Base-by-base conservation (phyloP, 2,329 filamentous ascomycete genomes). In the Diaporthe australafricana region DNA sequence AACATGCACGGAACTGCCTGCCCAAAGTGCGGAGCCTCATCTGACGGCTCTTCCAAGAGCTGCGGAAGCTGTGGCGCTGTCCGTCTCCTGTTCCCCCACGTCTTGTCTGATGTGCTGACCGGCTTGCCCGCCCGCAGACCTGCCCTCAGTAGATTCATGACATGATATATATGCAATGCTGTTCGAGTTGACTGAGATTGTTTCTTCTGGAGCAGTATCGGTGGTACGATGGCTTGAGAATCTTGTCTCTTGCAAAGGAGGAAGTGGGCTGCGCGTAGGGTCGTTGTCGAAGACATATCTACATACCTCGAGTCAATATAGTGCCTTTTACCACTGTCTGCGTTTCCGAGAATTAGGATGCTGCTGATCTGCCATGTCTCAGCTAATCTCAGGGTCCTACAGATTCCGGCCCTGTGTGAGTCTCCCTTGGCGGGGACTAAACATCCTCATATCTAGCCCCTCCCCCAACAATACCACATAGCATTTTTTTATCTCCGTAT, bases 21-120 rank as follows among this genome's bases (percentile, higher is more conserved):
- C 85, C 88, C 88, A 83, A 89, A 87, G 83, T 90, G 88, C 84
- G 85, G 84, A 77, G 81, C 83, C 76, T 73, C 82, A 78, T 84
- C 85, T 76, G 77, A 80, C 57, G 83, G 83, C 76, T 76, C 77
- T 52, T 76, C 77, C 82, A 90, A 90, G 87, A 85, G 83, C 73
- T 90, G 88, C 83, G 76, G 78, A 72, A 82, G 84, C 71, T 90
- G 88, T 82, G 88, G 88, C 70, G 87, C 88, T 77, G 88, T 90
- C 84, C 77, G 88, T 84, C 42, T 32, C n/a, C 9, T 20, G 11
- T n/a, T n/a, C 56, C 38, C 70, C 22, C 56, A 57, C 42, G 20
- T 48, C 12, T n/a, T 5, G 14, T 16, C 56, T 35, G 5, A 48
- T 40, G 22, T 67, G 14, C 48, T 55, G 30, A 40, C 30, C 14